These are phyloP conservation scores for Euphorbia schlechtendalii DNA, from an alignment of 441 rosid species.

Conservation along the genomic window DNA sequence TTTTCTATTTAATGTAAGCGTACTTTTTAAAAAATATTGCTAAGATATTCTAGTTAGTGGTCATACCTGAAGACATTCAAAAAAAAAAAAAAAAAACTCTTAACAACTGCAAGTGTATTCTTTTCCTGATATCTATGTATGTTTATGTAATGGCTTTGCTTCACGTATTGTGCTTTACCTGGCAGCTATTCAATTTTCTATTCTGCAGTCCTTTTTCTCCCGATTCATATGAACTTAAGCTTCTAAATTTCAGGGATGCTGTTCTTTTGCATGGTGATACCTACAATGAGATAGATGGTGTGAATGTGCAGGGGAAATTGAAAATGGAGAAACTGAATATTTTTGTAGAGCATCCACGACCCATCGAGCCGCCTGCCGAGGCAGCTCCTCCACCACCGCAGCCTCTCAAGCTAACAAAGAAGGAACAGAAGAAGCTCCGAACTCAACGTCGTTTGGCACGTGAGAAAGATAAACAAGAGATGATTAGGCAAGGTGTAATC, in stretches of 20 bases:
- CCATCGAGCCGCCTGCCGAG: slow-evolving; percentile 92
- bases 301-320: slow-evolving; percentile 31
- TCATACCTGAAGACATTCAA: background rate
- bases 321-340: slow-evolving; percentile 69
- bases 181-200: background rate
- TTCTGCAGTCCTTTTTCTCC: too few relatives aligned
- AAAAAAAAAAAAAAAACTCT: too few relatives aligned
- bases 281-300: slow-evolving; percentile 43
- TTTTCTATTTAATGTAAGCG: too few relatives aligned
- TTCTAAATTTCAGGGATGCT: slow-evolving; percentile 45
- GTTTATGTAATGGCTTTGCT: background rate
- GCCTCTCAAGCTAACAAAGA: slow-evolving; percentile 84
- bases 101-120: background rate
- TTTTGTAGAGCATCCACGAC: slow-evolving; percentile 84
- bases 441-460: slow-evolving; percentile 86
- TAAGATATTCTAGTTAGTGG: too few relatives aligned
- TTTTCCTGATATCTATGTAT: background rate
- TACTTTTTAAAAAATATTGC: too few relatives aligned
- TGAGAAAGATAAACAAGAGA: slow-evolving; percentile 91
- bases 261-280: slow-evolving; percentile 42
- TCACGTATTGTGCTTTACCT: background rate
- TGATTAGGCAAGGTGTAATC: slow-evolving; percentile 88
- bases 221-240: background rate
- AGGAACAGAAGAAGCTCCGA: slow-evolving; percentile 88
- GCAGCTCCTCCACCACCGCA: slow-evolving; percentile 93